Base-by-base conservation (phyloP, 129 eudicot species). In the Flaveria bidentis region DNA sequence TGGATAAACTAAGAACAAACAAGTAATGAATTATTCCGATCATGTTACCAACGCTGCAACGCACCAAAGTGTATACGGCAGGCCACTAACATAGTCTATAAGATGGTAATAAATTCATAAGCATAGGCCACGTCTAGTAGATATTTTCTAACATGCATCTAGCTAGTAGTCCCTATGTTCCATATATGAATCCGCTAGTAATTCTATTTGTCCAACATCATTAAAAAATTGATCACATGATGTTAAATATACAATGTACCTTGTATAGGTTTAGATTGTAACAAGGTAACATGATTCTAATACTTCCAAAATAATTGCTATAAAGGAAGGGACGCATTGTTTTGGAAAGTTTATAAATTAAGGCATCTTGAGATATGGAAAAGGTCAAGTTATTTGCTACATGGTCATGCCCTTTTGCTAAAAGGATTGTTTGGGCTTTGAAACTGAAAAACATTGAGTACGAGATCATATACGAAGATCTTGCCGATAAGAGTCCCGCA, bases 391-490 rank as follows among this genome's bases (percentile, higher is more conserved):
- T 63, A 33, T 63, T 63, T 20, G 46, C 20, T 3, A 30, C 69
- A 63, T 63, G 69, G 46, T 63, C 69, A 63, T 26, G 69, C 69
- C 69, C 69, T 2, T 63, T 63, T 9, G 69, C 30, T 63, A 63
- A 63, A 63, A 6, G 69, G 45, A 63, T 63, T 44, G 5, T 63
- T 15, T 58, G 69, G 79, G 71, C 71, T 5, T 36, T 75, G 52
- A 61, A 42, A n/a, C 7, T 75, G 25, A 74, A 74, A 62, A 49
- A 33, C n/a, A 3, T 61, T 5, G 71, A 61, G 71, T 45, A 25
- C 12, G 76, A 47, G n/a, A 20, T n/a, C 71, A 61, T 75, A 18
- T 47, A 75, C 11, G 79, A 61, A 61, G 71, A 75, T 61, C 46
- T 61, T 44, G 57, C 70, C 9, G 41, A 74, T 20, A 74, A 74